Conservation (phyloP, 1,284 basidiomycete species). For the Taiwanofungus camphoratus region DNA sequence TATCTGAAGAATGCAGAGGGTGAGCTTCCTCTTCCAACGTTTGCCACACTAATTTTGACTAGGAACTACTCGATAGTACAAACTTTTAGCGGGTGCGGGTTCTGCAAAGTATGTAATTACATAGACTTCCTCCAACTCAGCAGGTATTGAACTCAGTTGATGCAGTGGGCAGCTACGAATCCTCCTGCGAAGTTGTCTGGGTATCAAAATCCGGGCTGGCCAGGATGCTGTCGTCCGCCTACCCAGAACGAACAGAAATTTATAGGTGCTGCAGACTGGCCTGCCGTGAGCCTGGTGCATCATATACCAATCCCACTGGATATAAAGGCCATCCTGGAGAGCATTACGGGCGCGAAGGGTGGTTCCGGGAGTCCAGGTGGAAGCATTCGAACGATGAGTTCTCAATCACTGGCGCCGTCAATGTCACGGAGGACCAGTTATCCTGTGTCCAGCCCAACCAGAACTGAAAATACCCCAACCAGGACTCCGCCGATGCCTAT, state of each 20-base stretch:
- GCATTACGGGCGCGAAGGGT: conserved; percentile 30
- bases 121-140: no score
- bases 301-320: conserved; percentile 63
- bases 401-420: conserved; percentile 30
- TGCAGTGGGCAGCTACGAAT: conserved; percentile 61
- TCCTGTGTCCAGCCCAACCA: conserved; percentile 25
- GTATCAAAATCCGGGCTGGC: conserved; percentile 71
- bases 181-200: conserved; percentile 47
- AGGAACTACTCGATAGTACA: conserved; percentile 43
- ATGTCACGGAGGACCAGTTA: conserved; percentile 47
- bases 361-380: conserved; percentile 23
- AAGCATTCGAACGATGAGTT: conserved; percentile 21
- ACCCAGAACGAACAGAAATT: conserved; percentile 46
- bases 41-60: conserved; percentile 14
- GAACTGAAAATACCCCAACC: conserved; percentile 18
- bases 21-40: conserved; percentile 28
- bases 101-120: conserved; percentile 66
- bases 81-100: conserved; percentile 78
- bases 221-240: conserved; percentile 76
- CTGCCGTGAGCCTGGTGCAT: conserved; percentile 66
- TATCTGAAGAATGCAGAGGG: conserved; percentile 81
- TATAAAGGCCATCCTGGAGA: conserved; percentile 59
- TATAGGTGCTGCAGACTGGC: conserved; percentile 75
- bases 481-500: conserved; percentile 30
- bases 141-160: no score